Evolutionary conservation across 257 asterid genomes (phyloP), one percentile per base, ranked within the genome.

Genomic region (Nicotiana undulata): DNA sequence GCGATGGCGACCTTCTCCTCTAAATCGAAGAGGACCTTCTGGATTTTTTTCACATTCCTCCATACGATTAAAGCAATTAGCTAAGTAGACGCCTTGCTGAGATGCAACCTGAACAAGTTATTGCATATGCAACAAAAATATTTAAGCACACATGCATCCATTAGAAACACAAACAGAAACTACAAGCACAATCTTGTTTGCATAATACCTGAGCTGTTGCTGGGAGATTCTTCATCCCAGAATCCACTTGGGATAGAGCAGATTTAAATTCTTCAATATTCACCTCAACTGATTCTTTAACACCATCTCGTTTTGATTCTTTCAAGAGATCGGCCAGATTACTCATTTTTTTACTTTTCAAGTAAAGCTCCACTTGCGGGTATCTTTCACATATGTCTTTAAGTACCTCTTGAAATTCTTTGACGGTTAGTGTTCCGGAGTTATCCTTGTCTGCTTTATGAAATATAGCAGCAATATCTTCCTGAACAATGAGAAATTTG

Each of bases 1-100:
- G 10, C 98, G 90, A 52, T 95, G 99, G 61, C 94, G 98, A 68
- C 99, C 99, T 89, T 90, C 98, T 79, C 97, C 97, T 87, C 98
- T 91, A 82, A 95, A 88, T 10, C 99, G 92, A 44, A 95, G 87
- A 84, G 99, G 99, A 80, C 99, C 98, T 83, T 95, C 97, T 24
- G 99, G 98, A 82, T 89, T 87, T 80, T 83, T 83, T 88, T 95
- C 98, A 28, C 93, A 91, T 83, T 89, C 81, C 81, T 95, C 93
- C 99, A 95, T 95, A 79, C 98, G 94, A 83, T 95, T 95, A 83
- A 95, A 92, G 84, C 98, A 93, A 83, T 92, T 88, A 46, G 99
- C 97, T 84, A 95, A 97, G 86, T 93, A 95, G 40, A 91, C 89
- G 53, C 99, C 99, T 88, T 95, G 98, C 83, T 93, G 98, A 83